phyloP scores from a whole-genome alignment of 345 rosid species.

The Ceriops tagal region DNA sequence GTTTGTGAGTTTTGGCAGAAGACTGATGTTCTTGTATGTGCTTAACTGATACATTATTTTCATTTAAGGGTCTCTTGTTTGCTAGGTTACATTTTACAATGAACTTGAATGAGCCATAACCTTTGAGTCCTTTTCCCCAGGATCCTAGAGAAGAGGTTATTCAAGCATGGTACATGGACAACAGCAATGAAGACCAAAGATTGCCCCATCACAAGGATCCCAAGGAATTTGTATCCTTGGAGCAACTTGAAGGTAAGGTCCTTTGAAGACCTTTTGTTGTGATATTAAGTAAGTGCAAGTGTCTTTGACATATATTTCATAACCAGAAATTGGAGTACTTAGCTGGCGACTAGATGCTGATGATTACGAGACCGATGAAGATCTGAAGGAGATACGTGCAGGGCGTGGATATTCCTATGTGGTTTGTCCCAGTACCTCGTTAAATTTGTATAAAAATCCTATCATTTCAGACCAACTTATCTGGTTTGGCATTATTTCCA shows the following conservation, averaged over 20 bases:
- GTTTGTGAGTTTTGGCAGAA: no score
- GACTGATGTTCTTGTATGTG: no score
- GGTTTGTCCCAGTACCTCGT: conserved; percentile 39
- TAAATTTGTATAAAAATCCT: neutral
- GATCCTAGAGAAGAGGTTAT: conserved; percentile 73
- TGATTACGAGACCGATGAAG: conserved; percentile 80
- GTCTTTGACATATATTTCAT: conserved; percentile 13
- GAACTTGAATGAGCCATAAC: no score
- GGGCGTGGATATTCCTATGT: conserved; percentile 83
- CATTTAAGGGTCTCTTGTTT: no score
- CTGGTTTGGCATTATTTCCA: neutral
- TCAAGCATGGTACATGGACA: conserved; percentile 97
- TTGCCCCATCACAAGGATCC: conserved; percentile 91
- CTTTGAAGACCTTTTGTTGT: conserved; percentile 23
- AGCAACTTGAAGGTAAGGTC: conserved; percentile 60
- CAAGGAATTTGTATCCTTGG: conserved; percentile 68
- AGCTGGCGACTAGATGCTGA: conserved; percentile 96
- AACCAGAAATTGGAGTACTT: conserved; percentile 75
- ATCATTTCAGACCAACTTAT: neutral
- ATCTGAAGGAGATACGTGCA: conserved; percentile 79
- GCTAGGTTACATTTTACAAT: no score
- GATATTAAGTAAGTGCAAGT: neutral
- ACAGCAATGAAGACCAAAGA: conserved; percentile 79
- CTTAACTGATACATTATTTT: no score
- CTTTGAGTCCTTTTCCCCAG: conserved; percentile 14